Evolutionary conservation across 768 basidiomycete genomes (phyloP), one percentile per base, ranked within the genome.

Genomic region (Pluteus cervinus): DNA sequence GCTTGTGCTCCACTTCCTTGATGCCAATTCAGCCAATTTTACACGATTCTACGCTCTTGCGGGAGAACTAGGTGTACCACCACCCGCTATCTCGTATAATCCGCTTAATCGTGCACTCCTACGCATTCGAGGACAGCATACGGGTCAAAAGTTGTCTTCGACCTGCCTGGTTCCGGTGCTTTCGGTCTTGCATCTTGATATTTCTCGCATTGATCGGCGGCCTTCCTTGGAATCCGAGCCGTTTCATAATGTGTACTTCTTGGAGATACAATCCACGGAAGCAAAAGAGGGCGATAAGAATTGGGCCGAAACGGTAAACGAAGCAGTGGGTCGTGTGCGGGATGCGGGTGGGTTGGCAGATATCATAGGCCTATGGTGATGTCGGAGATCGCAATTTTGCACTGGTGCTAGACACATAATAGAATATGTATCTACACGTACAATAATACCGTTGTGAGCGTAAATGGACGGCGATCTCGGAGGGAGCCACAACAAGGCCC

Each of bases 21-120:
- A 28, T 16, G 29, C 26, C 31, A 37, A 11, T 29, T 16, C 53
- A 86, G 85, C 56, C 14, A 86, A 86, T 46, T 74, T 64, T 36
- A 86, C 85, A 4, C 73, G 82, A 28, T 86, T 86, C 58, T 82
- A 74, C 47, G 58, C 85, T 31, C 46, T 85, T 40, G 61, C 71
- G 45, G 28, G 6, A n/a, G 25, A 36, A 20, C 35, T 33, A 29
- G 12, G 17, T 6, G 18, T 9, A n/a, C 2, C 26, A 34, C 17
- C 10, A 12, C 20, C 33, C 24, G 12, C 3, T 16, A 22, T 17
- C 16, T 20, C 7, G 43, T 46, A 7, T 42, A 62, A 18, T 63
- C 65, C 4, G 35, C 30, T 22, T 29, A 40, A 14, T n/a, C n/a
- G n/a, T n/a, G n/a, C n/a, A n/a, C n/a, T n/a, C n/a, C n/a, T n/a